Conservation (phyloP, 2,329 filamentous ascomycete species). For the Elsinoe fawcettii region DNA sequence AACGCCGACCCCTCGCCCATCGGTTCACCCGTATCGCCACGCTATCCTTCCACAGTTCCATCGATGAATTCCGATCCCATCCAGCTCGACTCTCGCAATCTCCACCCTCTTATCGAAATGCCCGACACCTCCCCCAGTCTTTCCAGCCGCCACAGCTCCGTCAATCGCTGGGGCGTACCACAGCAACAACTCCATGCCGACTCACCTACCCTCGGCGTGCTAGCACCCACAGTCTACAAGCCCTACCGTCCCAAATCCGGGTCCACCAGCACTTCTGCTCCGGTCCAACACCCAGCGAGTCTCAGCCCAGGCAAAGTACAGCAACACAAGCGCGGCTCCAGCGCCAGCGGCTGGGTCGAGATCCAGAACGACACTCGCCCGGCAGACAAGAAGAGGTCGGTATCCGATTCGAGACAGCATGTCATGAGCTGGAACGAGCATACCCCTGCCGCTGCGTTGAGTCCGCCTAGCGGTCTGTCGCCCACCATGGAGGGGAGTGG, state of each 20-base stretch:
- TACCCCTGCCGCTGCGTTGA: not conserved
- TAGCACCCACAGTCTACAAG: slow-evolving; percentile 10
- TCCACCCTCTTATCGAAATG: slow-evolving; percentile 8
- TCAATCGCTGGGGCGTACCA: not conserved
- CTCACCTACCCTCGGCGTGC: not conserved
- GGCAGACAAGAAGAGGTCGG: not conserved
- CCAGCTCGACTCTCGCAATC: slow-evolving; percentile 7
- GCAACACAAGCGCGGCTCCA: slow-evolving; percentile 1
- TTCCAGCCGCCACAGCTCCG: not conserved
- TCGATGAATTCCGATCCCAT: slow-evolving; percentile 6
- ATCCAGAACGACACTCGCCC: slow-evolving; percentile 4
- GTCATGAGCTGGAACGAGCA: slow-evolving; percentile 14
- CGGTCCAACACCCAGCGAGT: not conserved
- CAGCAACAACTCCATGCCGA: slow-evolving; percentile 4
- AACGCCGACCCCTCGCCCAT: slow-evolving; percentile 9
- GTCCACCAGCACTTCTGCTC: not conserved
- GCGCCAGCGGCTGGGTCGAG: slow-evolving; percentile 7
- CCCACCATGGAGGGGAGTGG: not conserved
- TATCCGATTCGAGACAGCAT: not conserved
- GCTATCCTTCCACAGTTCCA: slow-evolving; percentile 1
- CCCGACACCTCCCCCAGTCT: slow-evolving; percentile 7
- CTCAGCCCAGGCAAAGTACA: not conserved
- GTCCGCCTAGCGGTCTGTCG: not conserved
- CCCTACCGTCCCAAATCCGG: slow-evolving; percentile 8
- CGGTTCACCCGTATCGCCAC: not conserved